Evolutionary conservation across 805 yeast species (phyloP).

Genomic region (Yamadazyma akitaensis): DNA sequence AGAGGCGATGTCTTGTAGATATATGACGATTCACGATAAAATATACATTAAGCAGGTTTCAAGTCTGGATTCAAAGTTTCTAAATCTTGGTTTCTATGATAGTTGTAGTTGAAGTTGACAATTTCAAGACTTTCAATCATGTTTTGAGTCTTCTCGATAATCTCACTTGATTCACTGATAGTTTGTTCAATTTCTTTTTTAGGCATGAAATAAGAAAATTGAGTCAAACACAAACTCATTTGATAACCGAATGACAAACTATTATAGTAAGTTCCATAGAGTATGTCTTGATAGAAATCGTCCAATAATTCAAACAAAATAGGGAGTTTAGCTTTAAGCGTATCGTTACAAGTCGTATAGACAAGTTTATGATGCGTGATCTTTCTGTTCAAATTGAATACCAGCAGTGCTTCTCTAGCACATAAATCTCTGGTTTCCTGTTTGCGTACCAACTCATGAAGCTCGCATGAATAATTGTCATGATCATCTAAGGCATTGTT

Average conservation of each 20-base stretch:
- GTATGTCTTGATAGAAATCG: constrained; percentile 19
- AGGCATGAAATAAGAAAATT: not conserved
- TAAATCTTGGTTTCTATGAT: constrained; percentile 11
- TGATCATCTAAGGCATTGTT: constrained; percentile 35
- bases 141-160: constrained; percentile 6
- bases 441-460: constrained; percentile 27
- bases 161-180: not conserved
- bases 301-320: constrained; percentile 33
- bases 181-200: not conserved
- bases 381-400: constrained; percentile 24
- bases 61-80: not conserved
- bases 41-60: not conserved
- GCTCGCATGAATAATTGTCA: constrained; percentile 29
- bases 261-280: constrained; percentile 26
- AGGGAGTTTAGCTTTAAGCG: constrained; percentile 48
- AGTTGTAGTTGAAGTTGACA: constrained; percentile 23
- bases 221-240: constrained; percentile 6
- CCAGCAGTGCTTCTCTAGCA: constrained; percentile 26
- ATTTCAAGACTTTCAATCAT: constrained; percentile 19
- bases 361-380: constrained; percentile 18
- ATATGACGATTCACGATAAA: constrained; percentile 6
- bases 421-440: constrained; percentile 35
- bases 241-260: constrained; percentile 36
- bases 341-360: constrained; percentile 35
- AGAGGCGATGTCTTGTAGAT: constrained; percentile 2